Base-by-base conservation (phyloP, 163 green algal species). In the Scenedesmus sp. region DNA sequence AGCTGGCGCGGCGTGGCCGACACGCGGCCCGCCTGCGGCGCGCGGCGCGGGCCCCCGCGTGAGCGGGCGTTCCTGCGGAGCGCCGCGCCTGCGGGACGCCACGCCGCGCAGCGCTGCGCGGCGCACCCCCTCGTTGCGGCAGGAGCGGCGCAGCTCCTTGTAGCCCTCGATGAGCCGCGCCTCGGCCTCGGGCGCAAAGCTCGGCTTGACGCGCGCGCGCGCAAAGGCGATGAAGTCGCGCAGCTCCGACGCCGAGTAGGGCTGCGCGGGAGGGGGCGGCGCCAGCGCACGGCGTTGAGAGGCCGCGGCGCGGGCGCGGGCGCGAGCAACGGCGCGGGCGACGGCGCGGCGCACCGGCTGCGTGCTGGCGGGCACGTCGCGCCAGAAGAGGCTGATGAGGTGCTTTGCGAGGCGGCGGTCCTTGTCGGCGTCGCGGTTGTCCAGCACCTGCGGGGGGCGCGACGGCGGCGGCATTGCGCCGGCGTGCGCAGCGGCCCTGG, bases 1-100 rank as follows among this genome's bases (percentile, higher is more conserved):
- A 99, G 90, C 92, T 99, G 96, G 10, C 96, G 90, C 0, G 96
- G 95, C 0, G 96, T 99, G 54, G 96, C 95, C n/a, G 91, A 94
- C 63, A 99, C 94, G 50, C 69, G 39, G 90, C 83, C 63, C 76
- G 63, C 18, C 29, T 56, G 73, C 50, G 42, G n/a, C n/a, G n/a
- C n/a, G n/a, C n/a, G n/a, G n/a, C n/a, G n/a, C n/a, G n/a, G n/a
- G n/a, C n/a, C n/a, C n/a, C n/a, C n/a, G n/a, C n/a, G n/a, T n/a
- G n/a, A n/a, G n/a, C n/a, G n/a, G n/a, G n/a, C n/a, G n/a, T n/a
- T n/a, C n/a, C n/a, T n/a, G n/a, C n/a, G n/a, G n/a, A n/a, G n/a
- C n/a, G n/a, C n/a, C n/a, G n/a, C n/a, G n/a, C n/a, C n/a, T n/a
- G n/a, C n/a, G n/a, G n/a, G n/a, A n/a, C n/a, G n/a, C n/a, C n/a